Evolutionary conservation across 805 yeast genomes (phyloP).

Genomic region (Cephaloascus albidus): DNA sequence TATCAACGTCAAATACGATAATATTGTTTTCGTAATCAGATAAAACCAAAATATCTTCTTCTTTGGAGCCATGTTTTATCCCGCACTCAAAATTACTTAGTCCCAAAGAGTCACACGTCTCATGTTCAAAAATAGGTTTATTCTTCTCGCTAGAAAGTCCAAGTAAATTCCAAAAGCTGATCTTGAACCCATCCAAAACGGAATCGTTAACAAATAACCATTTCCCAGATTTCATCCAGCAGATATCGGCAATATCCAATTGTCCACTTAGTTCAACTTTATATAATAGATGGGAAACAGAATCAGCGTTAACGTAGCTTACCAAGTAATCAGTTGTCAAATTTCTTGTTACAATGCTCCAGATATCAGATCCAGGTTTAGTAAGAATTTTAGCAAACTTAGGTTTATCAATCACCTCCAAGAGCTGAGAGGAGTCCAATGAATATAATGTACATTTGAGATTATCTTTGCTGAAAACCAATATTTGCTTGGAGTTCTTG

Average conservation of each 20-base stretch:
- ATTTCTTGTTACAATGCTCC: not conserved
- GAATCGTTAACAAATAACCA: not conserved
- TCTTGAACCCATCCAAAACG: not conserved
- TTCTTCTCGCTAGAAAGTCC: not conserved
- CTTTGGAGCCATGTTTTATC: not conserved
- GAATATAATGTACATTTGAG: slow-evolving; percentile 1
- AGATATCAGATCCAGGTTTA: not conserved
- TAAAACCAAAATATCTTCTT: not conserved
- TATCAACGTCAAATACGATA: not conserved
- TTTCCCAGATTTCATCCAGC: not conserved
- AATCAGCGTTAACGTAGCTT: not conserved
- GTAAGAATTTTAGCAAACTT: not conserved
- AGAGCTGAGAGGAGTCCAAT: not conserved
- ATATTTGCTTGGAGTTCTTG: not conserved
- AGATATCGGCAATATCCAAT: not conserved
- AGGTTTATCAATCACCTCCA: not conserved
- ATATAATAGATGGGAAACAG: not conserved
- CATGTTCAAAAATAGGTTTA: not conserved
- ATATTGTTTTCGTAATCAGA: not conserved
- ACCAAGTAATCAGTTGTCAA: not conserved
- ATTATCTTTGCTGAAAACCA: slow-evolving; percentile 1
- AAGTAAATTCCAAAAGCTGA: not conserved
- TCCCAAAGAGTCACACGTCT: not conserved
- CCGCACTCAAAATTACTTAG: not conserved
- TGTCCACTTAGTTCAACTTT: not conserved